Base-by-base conservation (phyloP, 306 rosid species). In the Fagus crenata region DNA sequence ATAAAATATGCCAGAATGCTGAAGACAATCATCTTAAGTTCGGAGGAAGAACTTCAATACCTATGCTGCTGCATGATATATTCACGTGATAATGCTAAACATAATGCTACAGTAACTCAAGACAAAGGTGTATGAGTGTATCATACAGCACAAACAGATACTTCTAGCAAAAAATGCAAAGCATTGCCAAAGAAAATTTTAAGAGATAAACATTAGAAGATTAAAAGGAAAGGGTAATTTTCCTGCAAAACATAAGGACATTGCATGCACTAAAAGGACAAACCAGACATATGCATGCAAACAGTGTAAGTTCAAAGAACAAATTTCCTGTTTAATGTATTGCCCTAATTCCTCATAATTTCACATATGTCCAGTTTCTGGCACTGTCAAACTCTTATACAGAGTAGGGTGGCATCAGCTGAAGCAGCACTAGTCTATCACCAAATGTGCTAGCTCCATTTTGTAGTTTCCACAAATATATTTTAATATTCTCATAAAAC, bases 1-100 rank as follows among this genome's bases (percentile, higher is more conserved):
- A 43, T 4, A 15, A 68, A 63, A 37, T 40, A 40, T 5, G 12
- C 53, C 15, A 72, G 70, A 53, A 12, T 73, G 28, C 49, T 51
- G 31, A 5, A 31, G 39, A 65, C 11, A 46, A 59, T 35, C 70
- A 72, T 70, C 71, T 78, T 65, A 60, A 22, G 49, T n/a, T n/a
- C 49, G 37, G 71, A 58, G 14, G 14, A 9, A 13, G 64, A 35
- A 58, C 64, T 58, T 58, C 49, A 71, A 49, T 67, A 5, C 70
- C 69, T 59, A 17, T n/a, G 40, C 46, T 15, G 76, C 37, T 64
- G 81, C 32, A 67, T 68, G 8, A 46, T 46, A 13, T 46, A 63
- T 63, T 14, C 40, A 33, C 9, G 2, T 36, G 70, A 65, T 60
- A 31, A 60, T 32, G 40, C 70, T 2, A 65, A 2, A 13, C 64